These are phyloP conservation scores for Globisporangium viniferum DNA, from an alignment of 352 stramenopile genomes.

Conservation along the genomic window DNA sequence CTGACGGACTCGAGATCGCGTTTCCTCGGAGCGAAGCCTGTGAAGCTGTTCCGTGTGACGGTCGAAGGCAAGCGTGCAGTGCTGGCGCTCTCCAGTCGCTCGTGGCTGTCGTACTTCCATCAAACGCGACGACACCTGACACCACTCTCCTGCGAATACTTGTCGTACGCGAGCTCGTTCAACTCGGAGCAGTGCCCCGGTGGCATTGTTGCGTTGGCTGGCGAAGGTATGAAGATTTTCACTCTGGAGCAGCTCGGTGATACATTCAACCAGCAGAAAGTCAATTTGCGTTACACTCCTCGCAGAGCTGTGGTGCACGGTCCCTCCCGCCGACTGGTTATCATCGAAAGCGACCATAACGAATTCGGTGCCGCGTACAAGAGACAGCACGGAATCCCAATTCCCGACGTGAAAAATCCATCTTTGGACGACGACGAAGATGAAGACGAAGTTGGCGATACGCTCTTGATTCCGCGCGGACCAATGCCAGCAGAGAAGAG, in stretches of 20 bases:
- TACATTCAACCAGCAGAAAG: constrained; percentile 96
- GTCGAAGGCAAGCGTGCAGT: constrained; percentile 90
- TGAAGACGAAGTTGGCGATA: constrained; percentile 83
- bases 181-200: constrained; percentile 94
- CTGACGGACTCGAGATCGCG: constrained; percentile 88
- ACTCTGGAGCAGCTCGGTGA: constrained; percentile 95
- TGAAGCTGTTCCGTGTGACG: constrained; percentile 93
- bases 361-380: constrained; percentile 93
- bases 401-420: constrained; percentile 49
- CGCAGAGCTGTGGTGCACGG: constrained; percentile 93
- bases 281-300: constrained; percentile 97
- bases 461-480: constrained; percentile 60
- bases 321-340: constrained; percentile 82
- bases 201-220: constrained; percentile 95
- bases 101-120: constrained; percentile 96
- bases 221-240: constrained; percentile 97
- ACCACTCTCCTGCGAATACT: constrained; percentile 94
- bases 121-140: constrained; percentile 90
- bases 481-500: constrained; percentile 53
- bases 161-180: constrained; percentile 96
- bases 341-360: constrained; percentile 99
- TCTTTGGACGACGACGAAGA: constrained; percentile 44
- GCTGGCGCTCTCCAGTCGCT: constrained; percentile 92
- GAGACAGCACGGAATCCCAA: constrained; percentile 56
- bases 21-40: constrained; percentile 93